Evolutionary conservation across 164 flowering plant species (phyloP).

Genomic region (Amborella trichopoda): DNA sequence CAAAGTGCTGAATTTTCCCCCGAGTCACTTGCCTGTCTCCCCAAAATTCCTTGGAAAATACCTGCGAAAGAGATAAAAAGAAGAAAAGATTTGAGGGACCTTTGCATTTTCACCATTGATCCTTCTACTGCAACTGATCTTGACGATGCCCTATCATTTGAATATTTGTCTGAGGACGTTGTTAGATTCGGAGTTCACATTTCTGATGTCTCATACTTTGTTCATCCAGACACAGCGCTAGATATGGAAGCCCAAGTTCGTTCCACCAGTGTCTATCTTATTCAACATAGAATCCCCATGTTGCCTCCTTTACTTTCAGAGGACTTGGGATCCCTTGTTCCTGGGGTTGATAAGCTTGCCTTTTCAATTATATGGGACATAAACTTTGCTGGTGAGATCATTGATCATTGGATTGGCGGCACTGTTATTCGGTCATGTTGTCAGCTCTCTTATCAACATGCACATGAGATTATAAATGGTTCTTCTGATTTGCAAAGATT

Average conservation of each 20-base stretch:
- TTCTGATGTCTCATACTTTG: conserved; percentile 86
- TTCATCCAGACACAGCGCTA: conserved; percentile 54
- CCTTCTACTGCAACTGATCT: conserved; percentile 76
- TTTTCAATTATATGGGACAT: conserved; percentile 81
- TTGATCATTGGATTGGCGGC: conserved; percentile 85
- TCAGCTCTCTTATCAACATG: conserved; percentile 82
- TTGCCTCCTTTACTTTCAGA: conserved; percentile 80
- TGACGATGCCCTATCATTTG: conserved; percentile 93
- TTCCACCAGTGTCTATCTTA: conserved; percentile 64
- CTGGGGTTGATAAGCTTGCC: conserved; percentile 82
- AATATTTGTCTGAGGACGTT: conserved; percentile 35
- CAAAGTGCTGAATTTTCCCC: conserved; percentile 46
- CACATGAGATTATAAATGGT: conserved; percentile 71
- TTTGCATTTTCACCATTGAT: conserved; percentile 83
- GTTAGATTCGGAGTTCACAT: conserved; percentile 82
- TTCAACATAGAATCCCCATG: conserved; percentile 61
- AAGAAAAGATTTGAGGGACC: conserved; percentile 64
- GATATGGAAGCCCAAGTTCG: conserved; percentile 70
- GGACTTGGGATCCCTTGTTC: conserved; percentile 63
- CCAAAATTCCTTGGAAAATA: conserved; percentile 51
- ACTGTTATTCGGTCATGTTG: conserved; percentile 82
- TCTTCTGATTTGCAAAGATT: conserved; percentile 12
- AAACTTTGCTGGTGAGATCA: conserved; percentile 32
- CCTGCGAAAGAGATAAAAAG: conserved; percentile 42
- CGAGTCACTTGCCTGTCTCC: conserved; percentile 67